These are phyloP conservation scores for Bipolaris bicolor DNA, from an alignment of 2,329 filamentous ascomycete species.

Conservation along the genomic window DNA sequence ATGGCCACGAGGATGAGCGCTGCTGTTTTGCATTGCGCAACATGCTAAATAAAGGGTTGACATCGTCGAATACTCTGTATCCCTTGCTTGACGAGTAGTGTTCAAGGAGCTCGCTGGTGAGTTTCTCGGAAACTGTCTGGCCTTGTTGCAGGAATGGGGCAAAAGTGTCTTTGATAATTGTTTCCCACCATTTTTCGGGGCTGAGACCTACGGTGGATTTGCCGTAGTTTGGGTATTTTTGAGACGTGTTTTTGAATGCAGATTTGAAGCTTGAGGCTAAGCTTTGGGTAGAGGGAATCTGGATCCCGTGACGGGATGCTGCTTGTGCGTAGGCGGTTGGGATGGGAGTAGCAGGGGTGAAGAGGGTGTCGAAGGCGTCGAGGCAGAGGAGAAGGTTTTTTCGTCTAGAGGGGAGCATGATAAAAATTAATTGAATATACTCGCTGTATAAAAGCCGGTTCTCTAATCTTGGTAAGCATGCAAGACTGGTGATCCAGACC, in stretches of 20 bases:
- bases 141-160: slow-evolving; percentile 31
- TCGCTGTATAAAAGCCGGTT: neutral
- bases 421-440: slow-evolving; percentile 8
- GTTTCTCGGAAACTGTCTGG: slow-evolving; percentile 51
- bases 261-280: slow-evolving; percentile 42
- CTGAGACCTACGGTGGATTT: slow-evolving; percentile 56
- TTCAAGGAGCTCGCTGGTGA: slow-evolving; percentile 58
- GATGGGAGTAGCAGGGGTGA: slow-evolving; percentile 59
- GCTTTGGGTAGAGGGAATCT: slow-evolving; percentile 47
- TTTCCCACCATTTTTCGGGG: slow-evolving; percentile 65
- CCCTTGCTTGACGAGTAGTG: slow-evolving; percentile 62
- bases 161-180: slow-evolving; percentile 62
- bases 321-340: slow-evolving; percentile 61
- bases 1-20: slow-evolving; percentile 35
- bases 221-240: slow-evolving; percentile 65
- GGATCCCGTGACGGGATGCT: slow-evolving; percentile 59
- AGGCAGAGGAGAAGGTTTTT: slow-evolving; percentile 64
- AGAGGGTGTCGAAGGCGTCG: slow-evolving; percentile 71
- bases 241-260: slow-evolving; percentile 58
- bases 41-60: slow-evolving; percentile 54
- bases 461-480: neutral
- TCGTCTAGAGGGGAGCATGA: slow-evolving; percentile 14
- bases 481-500: neutral
- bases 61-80: slow-evolving; percentile 58
- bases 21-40: slow-evolving; percentile 39